Conservation (phyloP, 371 early-diverging fungal genomes). For the Thermomucor indicae-seudaticae region DNA sequence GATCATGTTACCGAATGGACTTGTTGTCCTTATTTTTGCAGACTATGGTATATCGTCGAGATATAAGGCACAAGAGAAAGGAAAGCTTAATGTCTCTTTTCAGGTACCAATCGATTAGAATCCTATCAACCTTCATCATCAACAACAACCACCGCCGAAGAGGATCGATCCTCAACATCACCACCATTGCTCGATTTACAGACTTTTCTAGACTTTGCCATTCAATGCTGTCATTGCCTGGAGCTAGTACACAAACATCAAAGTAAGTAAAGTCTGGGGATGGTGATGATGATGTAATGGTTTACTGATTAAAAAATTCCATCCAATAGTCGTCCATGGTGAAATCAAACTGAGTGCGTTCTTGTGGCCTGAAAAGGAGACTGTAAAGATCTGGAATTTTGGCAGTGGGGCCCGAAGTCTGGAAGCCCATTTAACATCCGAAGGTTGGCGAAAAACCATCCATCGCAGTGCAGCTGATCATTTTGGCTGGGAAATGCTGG, state of each 20-base stretch:
- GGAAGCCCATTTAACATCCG: constrained; percentile 38
- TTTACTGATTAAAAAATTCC: not conserved
- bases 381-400: constrained; percentile 43
- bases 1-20: constrained; percentile 17
- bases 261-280: constrained; percentile 17
- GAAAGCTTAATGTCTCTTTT: not conserved
- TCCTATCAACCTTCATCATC: constrained; percentile 17
- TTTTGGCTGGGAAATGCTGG: constrained; percentile 33
- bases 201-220: constrained; percentile 35
- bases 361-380: constrained; percentile 29
- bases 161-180: too few species aligned
- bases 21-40: constrained; percentile 36
- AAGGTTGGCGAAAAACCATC: constrained; percentile 42
- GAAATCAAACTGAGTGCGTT: constrained; percentile 42
- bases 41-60: constrained; percentile 15
- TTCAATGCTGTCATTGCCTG: constrained; percentile 44
- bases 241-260: constrained; percentile 41
- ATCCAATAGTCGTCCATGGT: constrained; percentile 34
- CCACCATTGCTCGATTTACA: constrained; percentile 12
- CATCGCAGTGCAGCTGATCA: constrained; percentile 23
- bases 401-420: constrained; percentile 37
- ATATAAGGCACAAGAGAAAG: constrained; percentile 1
- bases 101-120: constrained; percentile 28
- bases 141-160: not conserved
- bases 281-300: not conserved